Evolutionary conservation across 192 early-diverging fungal species (phyloP).

Genomic region (Rhizoclosmatium globosum): DNA sequence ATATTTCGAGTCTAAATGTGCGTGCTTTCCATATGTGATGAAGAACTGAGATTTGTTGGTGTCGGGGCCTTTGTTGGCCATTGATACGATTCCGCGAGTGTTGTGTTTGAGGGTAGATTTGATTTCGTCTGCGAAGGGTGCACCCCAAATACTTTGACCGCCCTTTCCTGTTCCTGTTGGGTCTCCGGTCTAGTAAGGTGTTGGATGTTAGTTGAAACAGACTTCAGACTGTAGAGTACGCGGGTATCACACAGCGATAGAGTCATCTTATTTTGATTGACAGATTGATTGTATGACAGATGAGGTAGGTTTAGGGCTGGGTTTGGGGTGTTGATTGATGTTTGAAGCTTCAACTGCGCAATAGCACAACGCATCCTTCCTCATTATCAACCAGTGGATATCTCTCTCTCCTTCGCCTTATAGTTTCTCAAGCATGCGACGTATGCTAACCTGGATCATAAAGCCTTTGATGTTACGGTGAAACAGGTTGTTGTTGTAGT

Average conservation of each 20-base stretch:
- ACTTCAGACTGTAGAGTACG: too few species aligned
- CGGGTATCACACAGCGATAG: too few species aligned
- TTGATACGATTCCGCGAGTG: constrained; percentile 69
- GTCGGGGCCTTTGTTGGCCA: constrained; percentile 87
- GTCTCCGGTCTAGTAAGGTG: constrained; percentile 49
- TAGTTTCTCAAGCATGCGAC: too few species aligned
- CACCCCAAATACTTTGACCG: constrained; percentile 67
- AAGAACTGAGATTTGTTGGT: constrained; percentile 91
- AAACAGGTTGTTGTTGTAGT: constrained; percentile 88
- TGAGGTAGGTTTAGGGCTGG: too few species aligned
- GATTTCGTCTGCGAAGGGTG: constrained; percentile 56
- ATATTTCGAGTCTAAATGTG: constrained; percentile 76
- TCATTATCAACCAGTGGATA: too few species aligned
- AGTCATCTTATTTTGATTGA: too few species aligned
- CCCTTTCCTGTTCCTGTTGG: constrained; percentile 63
- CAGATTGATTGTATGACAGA: too few species aligned
- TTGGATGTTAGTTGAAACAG: background rate
- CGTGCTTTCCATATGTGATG: constrained; percentile 76
- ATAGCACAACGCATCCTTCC: background rate
- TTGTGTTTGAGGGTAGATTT: constrained; percentile 64
- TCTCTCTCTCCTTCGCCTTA: too few species aligned
- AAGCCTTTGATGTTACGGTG: constrained; percentile 76
- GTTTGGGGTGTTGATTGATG: too few species aligned
- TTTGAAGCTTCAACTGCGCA: background rate
- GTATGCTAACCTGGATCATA: constrained; percentile 55